Evolutionary conservation across 2,329 filamentous ascomycete genomes (phyloP).

Genomic region (Talaromyces pinophilus): DNA sequence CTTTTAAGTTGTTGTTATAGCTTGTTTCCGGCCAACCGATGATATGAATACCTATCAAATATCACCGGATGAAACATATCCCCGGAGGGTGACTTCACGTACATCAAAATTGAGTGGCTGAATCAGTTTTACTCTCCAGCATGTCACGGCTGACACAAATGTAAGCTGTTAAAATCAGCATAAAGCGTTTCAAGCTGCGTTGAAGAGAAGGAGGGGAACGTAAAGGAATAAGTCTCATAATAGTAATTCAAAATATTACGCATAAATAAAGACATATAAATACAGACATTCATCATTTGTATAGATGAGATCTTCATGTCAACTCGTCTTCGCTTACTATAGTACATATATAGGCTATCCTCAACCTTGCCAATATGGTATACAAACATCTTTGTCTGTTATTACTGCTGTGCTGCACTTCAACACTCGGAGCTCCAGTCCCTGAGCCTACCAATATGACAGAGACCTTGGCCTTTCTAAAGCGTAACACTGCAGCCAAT

Average conservation of each 20-base stretch:
- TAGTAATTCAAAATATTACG: too few relatives aligned
- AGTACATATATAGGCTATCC: background rate
- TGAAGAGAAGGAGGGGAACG: background rate
- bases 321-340: background rate
- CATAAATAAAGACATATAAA: background rate
- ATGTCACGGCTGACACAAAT: background rate
- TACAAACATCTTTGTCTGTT: background rate
- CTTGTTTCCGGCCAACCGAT: background rate
- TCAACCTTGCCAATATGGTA: background rate
- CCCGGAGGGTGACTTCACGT: background rate
- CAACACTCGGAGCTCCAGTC: conserved; percentile 3
- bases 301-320: background rate
- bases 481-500: background rate
- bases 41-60: background rate
- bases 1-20: background rate
- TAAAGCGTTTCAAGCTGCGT: background rate
- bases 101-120: background rate
- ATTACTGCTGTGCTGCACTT: background rate
- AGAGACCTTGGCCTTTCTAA: background rate
- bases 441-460: background rate
- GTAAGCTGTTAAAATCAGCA: background rate
- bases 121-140: background rate
- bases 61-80: background rate
- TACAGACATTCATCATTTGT: background rate
- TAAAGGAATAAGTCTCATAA: background rate